These are phyloP conservation scores for Phytophthora melonis DNA, from an alignment of 352 stramenopile genomes.

Conservation along the genomic window DNA sequence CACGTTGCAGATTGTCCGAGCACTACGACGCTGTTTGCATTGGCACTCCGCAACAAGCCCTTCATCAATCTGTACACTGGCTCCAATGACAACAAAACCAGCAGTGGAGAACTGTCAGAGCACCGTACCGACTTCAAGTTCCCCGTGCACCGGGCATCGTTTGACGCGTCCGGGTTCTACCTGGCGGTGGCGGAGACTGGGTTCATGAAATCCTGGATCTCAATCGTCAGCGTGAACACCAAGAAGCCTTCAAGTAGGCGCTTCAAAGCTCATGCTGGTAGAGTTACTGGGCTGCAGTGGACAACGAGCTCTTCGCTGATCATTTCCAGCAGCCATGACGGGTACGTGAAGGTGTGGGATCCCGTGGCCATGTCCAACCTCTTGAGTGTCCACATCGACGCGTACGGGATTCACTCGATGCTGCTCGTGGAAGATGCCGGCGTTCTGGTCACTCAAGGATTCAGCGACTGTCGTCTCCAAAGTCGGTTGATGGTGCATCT, in stretches of 20 bases:
- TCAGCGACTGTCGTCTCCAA: conserved; percentile 56
- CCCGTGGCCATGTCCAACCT: conserved; percentile 30
- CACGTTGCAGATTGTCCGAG: conserved; percentile 24
- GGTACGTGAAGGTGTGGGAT: conserved; percentile 79
- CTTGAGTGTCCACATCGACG: conserved; percentile 54
- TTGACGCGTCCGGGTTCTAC: conserved; percentile 50
- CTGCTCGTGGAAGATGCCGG: conserved; percentile 36
- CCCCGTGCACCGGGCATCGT: conserved; percentile 46
- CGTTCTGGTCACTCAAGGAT: conserved; percentile 45
- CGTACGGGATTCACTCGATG: conserved; percentile 53
- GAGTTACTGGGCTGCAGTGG: conserved; percentile 63
- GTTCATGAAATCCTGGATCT: conserved; percentile 67
- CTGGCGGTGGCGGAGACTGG: conserved; percentile 54
- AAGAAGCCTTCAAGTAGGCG: conserved; percentile 33
- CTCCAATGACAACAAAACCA: neutral
- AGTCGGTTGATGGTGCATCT: conserved; percentile 48
- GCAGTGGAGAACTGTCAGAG: neutral
- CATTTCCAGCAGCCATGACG: conserved; percentile 59
- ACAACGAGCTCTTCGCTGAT: conserved; percentile 52
- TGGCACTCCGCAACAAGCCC: conserved; percentile 41
- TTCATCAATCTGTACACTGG: conserved; percentile 37
- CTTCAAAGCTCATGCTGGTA: conserved; percentile 67
- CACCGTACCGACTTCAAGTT: conserved; percentile 46
- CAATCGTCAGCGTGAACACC: conserved; percentile 47
- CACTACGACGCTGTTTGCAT: conserved; percentile 17